Conservation (phyloP, 2,329 filamentous ascomycete species). For the Aspergillus transmontanensis region DNA sequence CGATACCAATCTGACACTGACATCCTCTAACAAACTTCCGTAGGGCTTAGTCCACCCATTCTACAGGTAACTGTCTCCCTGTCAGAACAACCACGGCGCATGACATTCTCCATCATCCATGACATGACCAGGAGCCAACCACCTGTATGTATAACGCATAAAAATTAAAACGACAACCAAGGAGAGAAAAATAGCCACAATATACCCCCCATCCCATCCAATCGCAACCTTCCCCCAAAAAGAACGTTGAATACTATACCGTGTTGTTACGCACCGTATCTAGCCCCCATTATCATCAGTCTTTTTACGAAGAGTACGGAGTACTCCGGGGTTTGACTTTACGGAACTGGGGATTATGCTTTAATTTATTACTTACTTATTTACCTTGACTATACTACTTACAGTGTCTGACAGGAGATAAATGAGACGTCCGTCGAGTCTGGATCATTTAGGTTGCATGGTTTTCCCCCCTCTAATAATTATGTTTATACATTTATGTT, state of each 20-base stretch:
- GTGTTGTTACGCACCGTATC: not conserved
- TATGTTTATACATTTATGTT: not conserved
- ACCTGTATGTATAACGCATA: not conserved
- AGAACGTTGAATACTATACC: too few species aligned
- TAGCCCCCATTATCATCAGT: too few species aligned
- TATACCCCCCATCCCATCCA: too few species aligned
- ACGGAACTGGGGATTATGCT: not conserved
- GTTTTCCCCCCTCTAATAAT: not conserved
- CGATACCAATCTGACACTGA: not conserved
- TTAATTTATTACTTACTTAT: not conserved
- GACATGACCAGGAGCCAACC: not conserved
- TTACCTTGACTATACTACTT: too few species aligned
- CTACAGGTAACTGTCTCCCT: not conserved
- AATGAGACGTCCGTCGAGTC: not conserved
- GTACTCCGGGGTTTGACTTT: not conserved
- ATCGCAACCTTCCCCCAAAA: too few species aligned
- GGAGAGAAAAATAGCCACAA: not conserved
- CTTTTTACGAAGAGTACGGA: too few species aligned
- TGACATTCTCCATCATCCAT: too few species aligned
- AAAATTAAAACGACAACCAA: not conserved
- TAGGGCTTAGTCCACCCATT: constrained; percentile 14
- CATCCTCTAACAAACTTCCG: not conserved
- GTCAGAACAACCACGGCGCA: too few species aligned
- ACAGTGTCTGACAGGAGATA: not conserved
- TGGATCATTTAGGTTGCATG: constrained; percentile 23